Evolutionary conservation across 345 rosid species (phyloP).

Genomic region (Eucalyptus victrix): DNA sequence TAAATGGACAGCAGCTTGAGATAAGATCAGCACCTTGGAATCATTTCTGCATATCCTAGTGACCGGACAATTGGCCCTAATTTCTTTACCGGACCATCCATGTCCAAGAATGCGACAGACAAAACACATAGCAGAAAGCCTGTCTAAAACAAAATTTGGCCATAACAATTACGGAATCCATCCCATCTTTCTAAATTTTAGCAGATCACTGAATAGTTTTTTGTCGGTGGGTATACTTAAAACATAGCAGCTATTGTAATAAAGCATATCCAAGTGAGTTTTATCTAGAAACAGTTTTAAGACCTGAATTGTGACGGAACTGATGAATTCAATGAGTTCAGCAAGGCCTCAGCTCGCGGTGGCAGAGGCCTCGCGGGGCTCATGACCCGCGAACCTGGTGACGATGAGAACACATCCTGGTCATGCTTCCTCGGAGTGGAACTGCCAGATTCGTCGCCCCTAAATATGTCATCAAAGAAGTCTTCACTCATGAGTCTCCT

Average conservation of each 20-base stretch:
- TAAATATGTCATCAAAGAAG: slow-evolving; percentile 72
- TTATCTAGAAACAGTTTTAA: background rate
- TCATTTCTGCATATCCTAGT: background rate
- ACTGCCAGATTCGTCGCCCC: slow-evolving; percentile 28
- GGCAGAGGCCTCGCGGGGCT: slow-evolving; percentile 51
- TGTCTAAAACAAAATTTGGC: background rate
- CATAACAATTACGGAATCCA: background rate
- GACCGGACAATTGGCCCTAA: background rate
- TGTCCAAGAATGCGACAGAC: background rate
- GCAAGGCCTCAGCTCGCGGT: slow-evolving; percentile 33
- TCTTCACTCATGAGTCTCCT: slow-evolving; percentile 26
- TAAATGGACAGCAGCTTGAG: background rate
- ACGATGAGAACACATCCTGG: slow-evolving; percentile 22
- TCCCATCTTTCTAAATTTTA: background rate
- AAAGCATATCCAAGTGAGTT: background rate
- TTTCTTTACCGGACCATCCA: background rate
- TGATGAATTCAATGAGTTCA: slow-evolving; percentile 14
- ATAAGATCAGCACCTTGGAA: background rate
- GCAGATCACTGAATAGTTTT: background rate
- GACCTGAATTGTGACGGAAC: slow-evolving; percentile 71
- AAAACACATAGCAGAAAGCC: background rate
- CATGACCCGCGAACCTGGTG: slow-evolving; percentile 40
- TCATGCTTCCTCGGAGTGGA: slow-evolving; percentile 39
- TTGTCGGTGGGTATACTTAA: background rate
- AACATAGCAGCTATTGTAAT: background rate